Evolutionary conservation across 2,329 filamentous ascomycete species (phyloP), one percentile per base, ranked within the genome.

Genomic region (Allantophomopsis lycopodina): DNA sequence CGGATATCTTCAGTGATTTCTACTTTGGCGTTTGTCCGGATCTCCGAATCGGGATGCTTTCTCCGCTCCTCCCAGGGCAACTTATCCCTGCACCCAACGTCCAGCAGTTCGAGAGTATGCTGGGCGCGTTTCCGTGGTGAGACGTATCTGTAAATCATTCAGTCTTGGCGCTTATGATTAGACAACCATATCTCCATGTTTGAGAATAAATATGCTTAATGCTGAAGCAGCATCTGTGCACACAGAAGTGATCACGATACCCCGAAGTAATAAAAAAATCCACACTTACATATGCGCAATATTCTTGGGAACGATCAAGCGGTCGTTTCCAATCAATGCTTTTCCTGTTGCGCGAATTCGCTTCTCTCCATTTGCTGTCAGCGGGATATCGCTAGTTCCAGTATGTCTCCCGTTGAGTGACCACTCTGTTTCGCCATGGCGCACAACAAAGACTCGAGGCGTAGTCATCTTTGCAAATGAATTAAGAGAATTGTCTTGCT

Each of bases 361-460:
- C 57, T 76, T 83, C 65, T 87, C 83, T 39, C 89, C 89, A 55
- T 85, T 82, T 38, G 69, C 63, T 1, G 88, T 95, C 31, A 95
- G 68, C 1, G 86, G 79, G 4, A 96, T 83, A 54, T 96, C 88
- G n/a, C 83, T 83, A 20, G 66, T 70, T 38, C 87, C 83, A 0
- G 89, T 96, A 61, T 95, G 85, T 39, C 77, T 72, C 41, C 86
- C 88, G 49, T 81, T 81, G 36, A 94, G 75, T 5, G 84, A 93
- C 88, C 88, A 96, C 65, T 94, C 86, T 4, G 88, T 96, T 65
- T 95, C 86, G 61, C 88, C 89, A 56, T 95, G 88, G 50, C 88
- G 84, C 57, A 87, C 64, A 49, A 91, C 75, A 65, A 89, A 89
- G 56, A 84, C 78, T 39, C 83, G 73, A 2, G 84, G 83, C 2